Evolutionary conservation across 768 basidiomycete species (phyloP).

Genomic region (Tricholoma hemisulphureum): DNA sequence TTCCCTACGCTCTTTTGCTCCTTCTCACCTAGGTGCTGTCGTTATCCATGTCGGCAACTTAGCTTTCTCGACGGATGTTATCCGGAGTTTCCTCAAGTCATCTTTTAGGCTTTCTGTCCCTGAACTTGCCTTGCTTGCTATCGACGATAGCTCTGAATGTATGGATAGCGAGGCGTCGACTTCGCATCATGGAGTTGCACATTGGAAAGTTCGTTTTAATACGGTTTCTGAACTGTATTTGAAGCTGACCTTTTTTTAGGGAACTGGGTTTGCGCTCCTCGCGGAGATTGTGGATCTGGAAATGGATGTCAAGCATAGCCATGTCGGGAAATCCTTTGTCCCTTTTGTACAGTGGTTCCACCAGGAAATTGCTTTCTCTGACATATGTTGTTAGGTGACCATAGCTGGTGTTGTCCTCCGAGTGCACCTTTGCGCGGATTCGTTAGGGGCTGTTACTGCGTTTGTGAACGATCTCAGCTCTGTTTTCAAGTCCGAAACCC

Average conservation of each 20-base stretch:
- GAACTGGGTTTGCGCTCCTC: slow-evolving; percentile 66
- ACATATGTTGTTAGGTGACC: slow-evolving; percentile 42
- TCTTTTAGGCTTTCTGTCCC: slow-evolving; percentile 49
- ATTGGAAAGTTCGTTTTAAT: slow-evolving; percentile 64
- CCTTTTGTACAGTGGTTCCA: background rate
- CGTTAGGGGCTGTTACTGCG: slow-evolving; percentile 54
- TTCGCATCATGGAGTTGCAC: slow-evolving; percentile 36
- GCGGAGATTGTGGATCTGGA: slow-evolving; percentile 55
- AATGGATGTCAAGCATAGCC: slow-evolving; percentile 38
- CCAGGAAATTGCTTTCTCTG: background rate
- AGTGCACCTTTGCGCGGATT: slow-evolving; percentile 78
- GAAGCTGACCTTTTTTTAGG: slow-evolving; percentile 35
- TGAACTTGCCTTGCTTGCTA: slow-evolving; percentile 46
- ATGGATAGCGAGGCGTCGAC: slow-evolving; percentile 20
- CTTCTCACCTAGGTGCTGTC: slow-evolving; percentile 61
- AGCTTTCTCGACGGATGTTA: slow-evolving; percentile 70
- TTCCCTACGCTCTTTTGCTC: slow-evolving; percentile 60
- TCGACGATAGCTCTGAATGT: slow-evolving; percentile 32
- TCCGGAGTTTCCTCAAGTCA: slow-evolving; percentile 61
- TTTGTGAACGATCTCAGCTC: slow-evolving; percentile 53
- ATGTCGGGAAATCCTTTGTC: slow-evolving; percentile 2
- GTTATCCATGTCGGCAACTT: slow-evolving; percentile 63
- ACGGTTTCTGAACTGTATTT: background rate
- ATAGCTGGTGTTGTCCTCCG: slow-evolving; percentile 52
- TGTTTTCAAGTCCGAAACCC: slow-evolving; percentile 37